phyloP scores from a whole-genome alignment of 2,329 filamentous ascomycete species.

The Fusarium buxicola region DNA sequence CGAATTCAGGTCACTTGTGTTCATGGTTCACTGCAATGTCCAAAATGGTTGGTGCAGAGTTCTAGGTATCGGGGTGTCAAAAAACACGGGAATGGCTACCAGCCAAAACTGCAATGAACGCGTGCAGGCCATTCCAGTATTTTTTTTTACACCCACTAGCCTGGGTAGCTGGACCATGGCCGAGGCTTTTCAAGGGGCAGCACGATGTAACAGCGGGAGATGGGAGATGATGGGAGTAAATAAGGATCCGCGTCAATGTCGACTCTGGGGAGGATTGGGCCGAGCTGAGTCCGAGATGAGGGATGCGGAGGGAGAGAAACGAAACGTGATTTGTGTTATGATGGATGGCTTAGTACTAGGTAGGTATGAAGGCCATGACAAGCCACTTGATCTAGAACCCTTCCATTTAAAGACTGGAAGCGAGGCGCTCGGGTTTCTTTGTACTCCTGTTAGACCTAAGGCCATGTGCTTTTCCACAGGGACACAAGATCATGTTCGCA shows the following conservation, averaged over 20 bases:
- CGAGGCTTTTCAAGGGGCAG: constrained; percentile 12
- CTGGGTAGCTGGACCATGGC: background rate
- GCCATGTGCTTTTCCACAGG: too few species aligned
- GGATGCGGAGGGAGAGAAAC: constrained; percentile 24
- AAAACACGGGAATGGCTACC: too few species aligned
- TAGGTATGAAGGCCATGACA: constrained; percentile 3
- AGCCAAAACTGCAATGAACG: too few species aligned
- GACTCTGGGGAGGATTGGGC: constrained; percentile 32
- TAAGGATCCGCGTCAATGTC: constrained; percentile 17
- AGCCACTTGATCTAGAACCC: background rate
- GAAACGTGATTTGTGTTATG: constrained; percentile 18
- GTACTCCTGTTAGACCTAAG: too few species aligned
- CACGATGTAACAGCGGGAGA: constrained; percentile 29
- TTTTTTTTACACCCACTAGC: background rate
- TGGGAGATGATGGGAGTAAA: constrained; percentile 25
- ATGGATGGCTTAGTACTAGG: constrained; percentile 12
- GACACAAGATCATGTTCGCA: background rate
- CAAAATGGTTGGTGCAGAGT: constrained; percentile 17
- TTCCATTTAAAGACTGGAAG: background rate
- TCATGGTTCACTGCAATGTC: constrained; percentile 1
- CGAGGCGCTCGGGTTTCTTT: too few species aligned
- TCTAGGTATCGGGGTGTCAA: too few species aligned
- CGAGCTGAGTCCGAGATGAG: constrained; percentile 39
- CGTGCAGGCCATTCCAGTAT: too few species aligned
- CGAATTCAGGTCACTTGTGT: background rate